Evolutionary conservation across 495 filamentous ascomycete genomes (phyloP).

Genomic region (Staphylotrichum longicolle): DNA sequence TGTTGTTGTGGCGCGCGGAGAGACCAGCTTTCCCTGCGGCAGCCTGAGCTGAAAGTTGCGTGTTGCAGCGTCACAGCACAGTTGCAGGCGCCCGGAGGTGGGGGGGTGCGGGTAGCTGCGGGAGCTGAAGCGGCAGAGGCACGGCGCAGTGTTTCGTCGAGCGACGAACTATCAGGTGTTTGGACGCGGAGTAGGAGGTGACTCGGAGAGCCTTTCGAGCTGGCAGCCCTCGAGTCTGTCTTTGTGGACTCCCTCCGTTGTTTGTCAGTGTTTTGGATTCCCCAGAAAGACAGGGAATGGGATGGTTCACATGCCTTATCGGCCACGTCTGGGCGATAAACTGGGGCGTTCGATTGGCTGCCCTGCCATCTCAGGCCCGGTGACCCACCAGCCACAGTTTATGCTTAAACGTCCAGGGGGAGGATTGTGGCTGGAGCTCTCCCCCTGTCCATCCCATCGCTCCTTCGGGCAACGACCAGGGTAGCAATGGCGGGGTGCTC

Average conservation of each 20-base stretch:
- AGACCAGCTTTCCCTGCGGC: background rate
- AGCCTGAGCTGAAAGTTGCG: background rate
- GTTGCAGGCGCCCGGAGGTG: background rate
- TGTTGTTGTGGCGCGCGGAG: background rate
- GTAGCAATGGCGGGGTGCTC: background rate
- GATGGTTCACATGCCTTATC: slow-evolving; percentile 19
- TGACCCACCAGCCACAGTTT: slow-evolving; percentile 12
- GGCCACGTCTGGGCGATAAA: slow-evolving; percentile 15
- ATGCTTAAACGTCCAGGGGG: slow-evolving; percentile 3
- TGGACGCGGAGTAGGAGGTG: background rate
- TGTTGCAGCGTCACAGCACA: background rate
- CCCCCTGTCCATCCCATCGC: background rate
- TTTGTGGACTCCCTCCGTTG: background rate
- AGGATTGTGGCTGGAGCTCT: slow-evolving; percentile 16
- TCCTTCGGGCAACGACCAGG: background rate
- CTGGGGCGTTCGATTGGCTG: slow-evolving; percentile 9
- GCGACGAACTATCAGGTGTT: background rate
- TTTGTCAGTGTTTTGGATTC: slow-evolving; percentile 2
- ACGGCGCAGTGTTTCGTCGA: too few relatives aligned
- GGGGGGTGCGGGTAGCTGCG: background rate
- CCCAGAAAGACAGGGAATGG: background rate
- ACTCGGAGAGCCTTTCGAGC: background rate
- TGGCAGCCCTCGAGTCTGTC: background rate
- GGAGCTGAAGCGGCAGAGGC: too few relatives aligned
- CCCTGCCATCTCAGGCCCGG: background rate